Percentiles rank a stretch among this genome's conserved stretches.
These are phyloP conservation scores for Phytophthora quininea DNA, from an alignment of 352 stramenopile genomes.

Conservation along the genomic window DNA sequence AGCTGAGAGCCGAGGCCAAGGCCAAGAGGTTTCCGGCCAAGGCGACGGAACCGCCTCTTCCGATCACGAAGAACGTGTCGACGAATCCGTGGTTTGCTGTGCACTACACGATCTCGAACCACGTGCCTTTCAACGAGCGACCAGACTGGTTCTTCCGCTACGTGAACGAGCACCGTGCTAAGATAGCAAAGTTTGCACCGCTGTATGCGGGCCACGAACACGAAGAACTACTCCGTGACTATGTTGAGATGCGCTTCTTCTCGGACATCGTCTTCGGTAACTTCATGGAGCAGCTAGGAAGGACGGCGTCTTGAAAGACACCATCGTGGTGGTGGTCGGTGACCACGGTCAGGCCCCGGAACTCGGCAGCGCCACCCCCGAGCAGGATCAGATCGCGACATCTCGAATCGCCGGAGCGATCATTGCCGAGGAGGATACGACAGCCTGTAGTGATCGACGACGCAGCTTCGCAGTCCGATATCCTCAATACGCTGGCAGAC, in stretches of 20 bases:
- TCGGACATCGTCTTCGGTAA: slow-evolving; percentile 58
- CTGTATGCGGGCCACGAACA: slow-evolving; percentile 54
- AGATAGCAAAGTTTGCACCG: slow-evolving; percentile 48
- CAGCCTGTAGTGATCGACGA: slow-evolving; percentile 50
- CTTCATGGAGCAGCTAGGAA: slow-evolving; percentile 61
- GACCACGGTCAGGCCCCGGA: slow-evolving; percentile 72
- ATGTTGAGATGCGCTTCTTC: slow-evolving; percentile 74
- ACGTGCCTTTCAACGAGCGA: slow-evolving; percentile 64
- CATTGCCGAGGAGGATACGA: slow-evolving; percentile 63
- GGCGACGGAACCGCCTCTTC: slow-evolving; percentile 15
- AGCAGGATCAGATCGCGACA: slow-evolving; percentile 53
- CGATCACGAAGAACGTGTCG: slow-evolving; percentile 20
- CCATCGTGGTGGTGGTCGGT: slow-evolving; percentile 65
- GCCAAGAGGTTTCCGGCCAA: slow-evolving; percentile 5
- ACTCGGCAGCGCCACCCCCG: slow-evolving; percentile 44
- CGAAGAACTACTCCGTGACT: slow-evolving; percentile 55
- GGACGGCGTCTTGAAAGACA: slow-evolving; percentile 66
- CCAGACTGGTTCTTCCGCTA: slow-evolving; percentile 67
- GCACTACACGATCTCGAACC: slow-evolving; percentile 82
- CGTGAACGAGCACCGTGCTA: slow-evolving; percentile 25
- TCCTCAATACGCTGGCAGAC: slow-evolving; percentile 71
- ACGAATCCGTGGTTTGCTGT: slow-evolving; percentile 62
- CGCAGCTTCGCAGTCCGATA: slow-evolving; percentile 53
- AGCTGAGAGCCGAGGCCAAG: slow-evolving; percentile 27
- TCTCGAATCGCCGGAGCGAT: slow-evolving; percentile 55